phyloP scores from a whole-genome alignment of 441 rosid genomes.

The Viola pubescens region DNA sequence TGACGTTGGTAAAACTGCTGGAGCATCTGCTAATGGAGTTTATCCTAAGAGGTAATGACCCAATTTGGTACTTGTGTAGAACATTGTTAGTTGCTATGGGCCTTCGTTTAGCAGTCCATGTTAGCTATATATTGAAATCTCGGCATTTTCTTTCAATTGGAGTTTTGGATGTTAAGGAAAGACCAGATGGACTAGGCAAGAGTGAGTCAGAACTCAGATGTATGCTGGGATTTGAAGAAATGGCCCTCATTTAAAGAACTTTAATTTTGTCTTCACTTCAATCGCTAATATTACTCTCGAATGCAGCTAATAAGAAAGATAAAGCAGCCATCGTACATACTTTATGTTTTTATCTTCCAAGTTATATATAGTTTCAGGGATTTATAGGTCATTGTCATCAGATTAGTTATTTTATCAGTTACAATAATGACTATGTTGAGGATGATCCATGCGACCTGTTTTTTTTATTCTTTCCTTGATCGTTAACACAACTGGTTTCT shows the following conservation, averaged over 20 bases:
- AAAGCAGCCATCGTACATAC: no score
- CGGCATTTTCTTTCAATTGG: no score
- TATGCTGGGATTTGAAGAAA: no score
- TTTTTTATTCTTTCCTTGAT: slow-evolving; percentile 6
- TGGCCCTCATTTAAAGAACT: no score
- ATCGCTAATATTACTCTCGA: no score
- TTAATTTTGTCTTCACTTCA: no score
- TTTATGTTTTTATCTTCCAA: no score
- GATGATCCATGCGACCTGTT: neutral
- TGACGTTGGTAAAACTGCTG: slow-evolving; percentile 62
- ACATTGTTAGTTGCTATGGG: neutral
- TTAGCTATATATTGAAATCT: neutral
- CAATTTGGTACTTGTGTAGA: neutral
- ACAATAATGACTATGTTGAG: no score
- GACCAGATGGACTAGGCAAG: neutral
- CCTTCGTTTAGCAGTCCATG: slow-evolving; percentile 1
- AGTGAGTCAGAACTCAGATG: neutral
- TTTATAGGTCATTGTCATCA: no score
- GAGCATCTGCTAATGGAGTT: slow-evolving; percentile 71
- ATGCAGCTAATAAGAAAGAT: no score
- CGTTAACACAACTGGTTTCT: slow-evolving; percentile 17
- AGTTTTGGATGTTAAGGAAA: neutral
- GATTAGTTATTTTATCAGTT: no score
- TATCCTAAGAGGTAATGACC: slow-evolving; percentile 66
- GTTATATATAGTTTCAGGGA: no score